phyloP scores from a whole-genome alignment of 164 flowering plant genomes.

The Euptelea pleiosperma region DNA sequence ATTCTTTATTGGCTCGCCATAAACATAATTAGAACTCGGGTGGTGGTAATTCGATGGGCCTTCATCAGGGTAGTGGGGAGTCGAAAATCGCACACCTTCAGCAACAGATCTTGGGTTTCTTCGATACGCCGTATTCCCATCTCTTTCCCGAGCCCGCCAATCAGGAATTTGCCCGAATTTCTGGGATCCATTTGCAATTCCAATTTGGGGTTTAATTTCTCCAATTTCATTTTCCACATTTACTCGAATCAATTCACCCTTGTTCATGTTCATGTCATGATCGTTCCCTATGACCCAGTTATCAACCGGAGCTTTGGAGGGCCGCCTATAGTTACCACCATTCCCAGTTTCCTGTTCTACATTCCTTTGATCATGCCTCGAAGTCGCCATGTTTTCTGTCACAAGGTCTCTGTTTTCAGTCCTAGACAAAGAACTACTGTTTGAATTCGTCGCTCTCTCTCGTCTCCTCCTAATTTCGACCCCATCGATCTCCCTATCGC shows the following conservation, averaged over 20 bases:
- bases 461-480: slow-evolving; percentile 12
- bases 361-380: slow-evolving; percentile 7
- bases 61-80: slow-evolving; percentile 29
- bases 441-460: slow-evolving; percentile 16
- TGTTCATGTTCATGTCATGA: slow-evolving; percentile 8
- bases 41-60: slow-evolving; percentile 37
- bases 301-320: slow-evolving; percentile 13
- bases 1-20: slow-evolving; percentile 24
- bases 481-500: slow-evolving; percentile 23
- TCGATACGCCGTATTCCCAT: slow-evolving; percentile 13
- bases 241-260: slow-evolving; percentile 11
- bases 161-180: slow-evolving; percentile 9
- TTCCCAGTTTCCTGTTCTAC: neutral
- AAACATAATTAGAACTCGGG: slow-evolving; percentile 18
- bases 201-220: slow-evolving; percentile 18
- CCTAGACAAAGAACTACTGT: slow-evolving; percentile 19
- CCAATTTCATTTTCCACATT: slow-evolving; percentile 19
- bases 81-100: slow-evolving; percentile 26
- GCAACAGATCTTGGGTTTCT: slow-evolving; percentile 17
- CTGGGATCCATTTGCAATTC: slow-evolving; percentile 13
- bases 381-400: slow-evolving; percentile 4
- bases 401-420: slow-evolving; percentile 11
- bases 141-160: slow-evolving; percentile 19
- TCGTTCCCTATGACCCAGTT: slow-evolving; percentile 14
- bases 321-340: slow-evolving; percentile 15